Percentiles rank a stretch among this genome's conserved stretches.
Evolutionary conservation across 495 filamentous ascomycete species (phyloP).

Genomic region (Pseudotulostoma volvatum): DNA sequence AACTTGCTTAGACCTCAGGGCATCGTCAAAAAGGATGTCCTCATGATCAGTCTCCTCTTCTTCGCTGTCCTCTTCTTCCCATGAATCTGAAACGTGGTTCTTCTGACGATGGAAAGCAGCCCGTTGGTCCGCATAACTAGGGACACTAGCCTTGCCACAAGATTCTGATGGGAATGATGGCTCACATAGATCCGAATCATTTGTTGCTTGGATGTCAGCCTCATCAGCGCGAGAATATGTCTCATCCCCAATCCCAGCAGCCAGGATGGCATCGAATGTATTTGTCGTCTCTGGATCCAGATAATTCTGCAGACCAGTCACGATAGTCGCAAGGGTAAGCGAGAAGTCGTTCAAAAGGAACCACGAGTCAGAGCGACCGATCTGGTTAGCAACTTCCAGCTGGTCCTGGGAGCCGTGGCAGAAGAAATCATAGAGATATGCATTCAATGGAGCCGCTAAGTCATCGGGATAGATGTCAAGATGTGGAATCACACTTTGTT

Average conservation of each 20-base stretch:
- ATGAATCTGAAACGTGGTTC: slow-evolving; percentile 7
- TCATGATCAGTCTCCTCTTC: not conserved
- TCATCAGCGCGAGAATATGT: slow-evolving; percentile 1
- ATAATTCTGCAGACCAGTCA: slow-evolving; percentile 34
- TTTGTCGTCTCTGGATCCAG: slow-evolving; percentile 8
- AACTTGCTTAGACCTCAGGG: not conserved
- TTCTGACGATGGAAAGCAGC: not conserved
- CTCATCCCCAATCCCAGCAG: slow-evolving; percentile 7
- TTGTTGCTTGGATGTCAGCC: slow-evolving; percentile 1
- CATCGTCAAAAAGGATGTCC: not conserved
- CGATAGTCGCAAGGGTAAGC: slow-evolving; percentile 48
- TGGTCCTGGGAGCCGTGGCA: slow-evolving; percentile 44
- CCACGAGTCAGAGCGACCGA: slow-evolving; percentile 50
- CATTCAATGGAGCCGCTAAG: slow-evolving; percentile 38
- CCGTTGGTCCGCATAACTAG: not conserved
- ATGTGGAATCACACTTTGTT: slow-evolving; percentile 53
- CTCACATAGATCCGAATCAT: not conserved
- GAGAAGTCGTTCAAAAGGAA: slow-evolving; percentile 55
- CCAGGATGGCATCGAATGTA: slow-evolving; percentile 5
- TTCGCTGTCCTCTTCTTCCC: not conserved
- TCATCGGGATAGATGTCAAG: slow-evolving; percentile 39
- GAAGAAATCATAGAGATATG: slow-evolving; percentile 62
- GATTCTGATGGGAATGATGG: not conserved
- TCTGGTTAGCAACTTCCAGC: slow-evolving; percentile 40
- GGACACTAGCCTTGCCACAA: not conserved